Conservation (phyloP, 352 stramenopile species). For the Pythium oligandrum region DNA sequence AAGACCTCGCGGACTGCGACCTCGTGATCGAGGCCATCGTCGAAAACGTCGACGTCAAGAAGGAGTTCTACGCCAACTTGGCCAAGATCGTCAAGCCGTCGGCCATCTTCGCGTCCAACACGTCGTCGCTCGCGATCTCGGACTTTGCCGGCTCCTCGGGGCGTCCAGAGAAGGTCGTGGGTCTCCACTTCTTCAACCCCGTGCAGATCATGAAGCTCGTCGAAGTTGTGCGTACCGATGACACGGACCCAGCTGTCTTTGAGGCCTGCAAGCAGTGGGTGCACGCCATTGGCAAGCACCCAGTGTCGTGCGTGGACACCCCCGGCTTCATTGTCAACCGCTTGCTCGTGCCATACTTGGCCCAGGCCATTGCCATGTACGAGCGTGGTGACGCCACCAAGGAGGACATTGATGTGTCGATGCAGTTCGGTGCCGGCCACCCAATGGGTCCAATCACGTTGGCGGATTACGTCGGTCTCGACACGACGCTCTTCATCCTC, state of each 20-base stretch:
- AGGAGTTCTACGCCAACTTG: slow-evolving; percentile 92
- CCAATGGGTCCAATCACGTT: slow-evolving; percentile 95
- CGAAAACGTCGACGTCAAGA: slow-evolving; percentile 95
- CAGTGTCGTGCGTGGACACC: slow-evolving; percentile 94
- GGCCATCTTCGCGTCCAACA: slow-evolving; percentile 97
- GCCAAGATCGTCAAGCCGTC: slow-evolving; percentile 86
- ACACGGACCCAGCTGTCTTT: slow-evolving; percentile 90
- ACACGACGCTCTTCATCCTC: slow-evolving; percentile 95
- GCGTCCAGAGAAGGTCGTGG: slow-evolving; percentile 90
- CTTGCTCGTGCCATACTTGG: slow-evolving; percentile 70
- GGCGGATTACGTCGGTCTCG: slow-evolving; percentile 95
- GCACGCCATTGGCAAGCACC: slow-evolving; percentile 90
- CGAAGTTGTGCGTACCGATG: slow-evolving; percentile 94
- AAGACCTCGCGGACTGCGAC: slow-evolving; percentile 88
- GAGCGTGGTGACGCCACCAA: slow-evolving; percentile 93
- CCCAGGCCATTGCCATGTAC: slow-evolving; percentile 90
- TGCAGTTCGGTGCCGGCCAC: slow-evolving; percentile 96
- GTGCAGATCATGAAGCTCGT: slow-evolving; percentile 95
- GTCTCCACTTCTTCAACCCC: slow-evolving; percentile 99
- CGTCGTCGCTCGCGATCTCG: slow-evolving; percentile 90
- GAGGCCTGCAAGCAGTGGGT: slow-evolving; percentile 90
- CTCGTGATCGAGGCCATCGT: slow-evolving; percentile 98
- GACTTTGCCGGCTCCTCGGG: slow-evolving; percentile 94
- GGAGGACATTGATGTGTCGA: slow-evolving; percentile 96
- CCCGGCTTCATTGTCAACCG: slow-evolving; percentile 99